Evolutionary conservation across 441 rosid species (phyloP).

Genomic region (Brassica hybrid): DNA sequence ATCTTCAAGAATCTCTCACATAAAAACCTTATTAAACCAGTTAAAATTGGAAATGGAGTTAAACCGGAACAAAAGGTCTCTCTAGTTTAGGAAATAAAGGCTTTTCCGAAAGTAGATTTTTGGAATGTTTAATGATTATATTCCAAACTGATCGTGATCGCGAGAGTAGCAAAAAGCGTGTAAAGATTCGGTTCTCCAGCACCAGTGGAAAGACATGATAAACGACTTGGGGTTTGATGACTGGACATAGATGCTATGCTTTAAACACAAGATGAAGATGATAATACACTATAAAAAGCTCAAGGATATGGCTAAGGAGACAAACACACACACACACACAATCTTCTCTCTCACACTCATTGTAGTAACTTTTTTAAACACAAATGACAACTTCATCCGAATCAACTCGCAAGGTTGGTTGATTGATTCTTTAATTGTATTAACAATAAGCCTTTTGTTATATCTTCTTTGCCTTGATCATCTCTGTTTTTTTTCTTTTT

Average conservation of each 20-base stretch:
- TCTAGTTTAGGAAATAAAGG: neutral
- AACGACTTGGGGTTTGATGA: constrained; percentile 39
- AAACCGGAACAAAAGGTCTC: neutral
- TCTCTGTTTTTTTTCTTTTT: neutral
- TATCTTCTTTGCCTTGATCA: constrained; percentile 10
- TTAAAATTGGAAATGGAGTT: neutral
- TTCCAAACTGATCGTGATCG: constrained; percentile 32
- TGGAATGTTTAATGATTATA: constrained; percentile 21
- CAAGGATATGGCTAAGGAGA: constrained; percentile 39
- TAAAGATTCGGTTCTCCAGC: constrained; percentile 42
- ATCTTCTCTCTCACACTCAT: constrained; percentile 21
- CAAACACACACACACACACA: constrained; percentile 29
- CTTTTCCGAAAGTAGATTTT: neutral
- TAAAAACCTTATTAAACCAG: constrained; percentile 3
- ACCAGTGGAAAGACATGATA: constrained; percentile 37
- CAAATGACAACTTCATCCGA: constrained; percentile 88
- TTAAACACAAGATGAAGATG: constrained; percentile 10
- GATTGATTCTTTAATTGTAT: neutral
- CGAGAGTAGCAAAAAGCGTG: constrained; percentile 30
- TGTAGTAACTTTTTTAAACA: constrained; percentile 10
- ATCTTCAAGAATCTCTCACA: constrained; percentile 13
- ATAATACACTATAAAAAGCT: constrained; percentile 38
- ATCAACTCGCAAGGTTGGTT: constrained; percentile 75
- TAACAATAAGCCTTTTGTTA: neutral
- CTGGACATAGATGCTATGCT: constrained; percentile 37